Conservation (phyloP, 2,329 filamentous ascomycete genomes). For the Aspergillus chevalieri region DNA sequence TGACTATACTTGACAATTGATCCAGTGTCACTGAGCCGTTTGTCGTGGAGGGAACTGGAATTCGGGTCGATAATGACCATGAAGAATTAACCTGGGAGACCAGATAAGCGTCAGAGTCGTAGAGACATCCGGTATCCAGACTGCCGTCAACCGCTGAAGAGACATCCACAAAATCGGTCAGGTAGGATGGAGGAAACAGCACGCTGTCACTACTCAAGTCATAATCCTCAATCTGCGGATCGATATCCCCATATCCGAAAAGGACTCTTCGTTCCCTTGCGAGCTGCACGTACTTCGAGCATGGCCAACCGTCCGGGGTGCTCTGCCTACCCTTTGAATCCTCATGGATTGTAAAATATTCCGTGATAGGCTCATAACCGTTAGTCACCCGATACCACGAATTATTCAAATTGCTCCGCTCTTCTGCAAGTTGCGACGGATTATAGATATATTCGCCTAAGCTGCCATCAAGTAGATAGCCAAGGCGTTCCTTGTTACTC, state of each 20-base stretch:
- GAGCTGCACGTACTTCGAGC: conserved; percentile 54
- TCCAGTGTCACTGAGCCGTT: conserved; percentile 21
- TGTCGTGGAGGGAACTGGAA: conserved; percentile 23
- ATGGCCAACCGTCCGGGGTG: conserved; percentile 59
- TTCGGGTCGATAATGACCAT: conserved; percentile 40
- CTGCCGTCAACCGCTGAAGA: conserved; percentile 33
- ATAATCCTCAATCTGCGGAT: conserved; percentile 53
- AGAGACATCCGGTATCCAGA: conserved; percentile 51
- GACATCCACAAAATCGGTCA: conserved; percentile 34
- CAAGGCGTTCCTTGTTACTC: conserved; percentile 37
- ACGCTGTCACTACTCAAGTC: conserved; percentile 47
- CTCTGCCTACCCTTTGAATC: conserved; percentile 31
- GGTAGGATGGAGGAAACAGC: conserved; percentile 47
- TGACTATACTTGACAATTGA: conserved; percentile 28
- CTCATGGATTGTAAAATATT: conserved; percentile 47
- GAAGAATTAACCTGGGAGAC: conserved; percentile 48
- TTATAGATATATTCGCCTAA: conserved; percentile 51
- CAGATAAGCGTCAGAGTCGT: conserved; percentile 35
- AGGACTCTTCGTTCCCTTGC: conserved; percentile 49
- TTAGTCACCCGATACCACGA: conserved; percentile 50
- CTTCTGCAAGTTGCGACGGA: conserved; percentile 42
- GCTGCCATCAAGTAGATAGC: conserved; percentile 43
- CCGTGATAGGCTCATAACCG: conserved; percentile 41
- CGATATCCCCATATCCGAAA: conserved; percentile 51
- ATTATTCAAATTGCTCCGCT: conserved; percentile 52